Evolutionary conservation across 441 rosid genomes (phyloP).

Genomic region (Gossypium davidsonii): DNA sequence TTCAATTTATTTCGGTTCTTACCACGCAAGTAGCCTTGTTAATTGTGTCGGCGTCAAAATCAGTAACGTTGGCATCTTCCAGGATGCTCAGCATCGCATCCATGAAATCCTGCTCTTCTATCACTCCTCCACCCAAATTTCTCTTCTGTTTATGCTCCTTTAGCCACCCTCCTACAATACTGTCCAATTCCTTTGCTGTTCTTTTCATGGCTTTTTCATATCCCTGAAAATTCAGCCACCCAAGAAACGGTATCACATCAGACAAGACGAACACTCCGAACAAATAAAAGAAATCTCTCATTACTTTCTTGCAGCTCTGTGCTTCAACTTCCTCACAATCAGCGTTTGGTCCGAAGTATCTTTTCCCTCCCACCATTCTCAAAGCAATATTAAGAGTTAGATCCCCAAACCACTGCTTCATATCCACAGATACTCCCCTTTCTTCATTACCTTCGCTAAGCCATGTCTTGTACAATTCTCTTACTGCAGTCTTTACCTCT

Average conservation of each 20-base stretch:
- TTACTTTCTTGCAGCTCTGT: background rate
- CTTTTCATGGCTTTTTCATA: slow-evolving; percentile 27
- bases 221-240: slow-evolving; percentile 41
- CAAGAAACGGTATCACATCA: slow-evolving; percentile 31
- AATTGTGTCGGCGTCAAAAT: slow-evolving; percentile 20
- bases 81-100: slow-evolving; percentile 31
- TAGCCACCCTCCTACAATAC: slow-evolving; percentile 25
- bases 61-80: slow-evolving; percentile 10
- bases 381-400: slow-evolving; percentile 25
- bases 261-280: slow-evolving; percentile 28
- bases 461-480: slow-evolving; percentile 19
- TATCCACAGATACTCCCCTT: slow-evolving; percentile 20
- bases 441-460: background rate
- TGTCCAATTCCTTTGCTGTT: slow-evolving; percentile 25
- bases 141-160: slow-evolving; percentile 23
- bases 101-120: slow-evolving; percentile 32
- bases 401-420: slow-evolving; percentile 33
- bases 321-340: slow-evolving; percentile 5
- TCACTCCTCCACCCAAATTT: background rate
- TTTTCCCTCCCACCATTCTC: slow-evolving; percentile 32
- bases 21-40: slow-evolving; percentile 35
- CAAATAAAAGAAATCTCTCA: slow-evolving; percentile 19
- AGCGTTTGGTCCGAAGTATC: slow-evolving; percentile 17
- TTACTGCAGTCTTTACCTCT: slow-evolving; percentile 23
- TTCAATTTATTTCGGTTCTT: too few species aligned